A percentile compares a stretch with the other conserved stretches of the same genome.
Conservation (phyloP, 2,329 filamentous ascomycete genomes). For the Penicillium sp. region DNA sequence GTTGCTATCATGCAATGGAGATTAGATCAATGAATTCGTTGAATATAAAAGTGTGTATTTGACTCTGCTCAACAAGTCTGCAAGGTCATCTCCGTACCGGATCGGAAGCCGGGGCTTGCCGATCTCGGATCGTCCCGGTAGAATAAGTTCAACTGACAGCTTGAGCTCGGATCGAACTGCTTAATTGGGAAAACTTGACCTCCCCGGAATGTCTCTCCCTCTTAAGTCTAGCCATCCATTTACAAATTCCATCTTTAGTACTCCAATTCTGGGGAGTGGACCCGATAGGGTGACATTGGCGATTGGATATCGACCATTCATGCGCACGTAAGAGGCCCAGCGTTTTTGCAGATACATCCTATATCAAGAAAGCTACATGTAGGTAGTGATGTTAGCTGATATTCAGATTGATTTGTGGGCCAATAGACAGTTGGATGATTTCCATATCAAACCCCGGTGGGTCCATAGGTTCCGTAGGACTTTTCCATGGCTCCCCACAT, state of each 20-base stretch:
- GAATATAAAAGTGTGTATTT: not conserved
- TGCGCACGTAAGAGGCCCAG: not conserved
- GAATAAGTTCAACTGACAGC: not conserved
- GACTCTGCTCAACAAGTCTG: not conserved
- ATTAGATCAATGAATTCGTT: not conserved
- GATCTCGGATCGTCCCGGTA: not conserved
- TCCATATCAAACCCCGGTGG: slow-evolving; percentile 2
- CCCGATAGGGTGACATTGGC: not conserved
- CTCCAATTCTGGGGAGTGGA: not conserved
- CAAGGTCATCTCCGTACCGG: not conserved
- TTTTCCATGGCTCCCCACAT: not conserved
- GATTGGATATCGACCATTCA: not conserved
- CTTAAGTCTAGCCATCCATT: slow-evolving; percentile 7
- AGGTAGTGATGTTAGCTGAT: slow-evolving; percentile 1
- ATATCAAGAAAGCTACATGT: not conserved
- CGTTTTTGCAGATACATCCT: not conserved
- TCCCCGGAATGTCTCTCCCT: not conserved
- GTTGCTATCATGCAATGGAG: not conserved
- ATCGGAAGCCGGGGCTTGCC: not conserved
- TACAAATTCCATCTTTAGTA: slow-evolving; percentile 5
- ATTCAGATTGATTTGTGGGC: slow-evolving; percentile 6
- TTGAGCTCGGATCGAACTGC: slow-evolving; percentile 7
- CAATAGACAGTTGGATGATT: not conserved
- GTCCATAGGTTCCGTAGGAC: not conserved
- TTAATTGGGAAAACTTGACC: slow-evolving; percentile 5